A percentile compares a stretch with the other conserved stretches of the same genome.
phyloP scores from a whole-genome alignment of 768 basidiomycete species.

The Jaapia argillacea region DNA sequence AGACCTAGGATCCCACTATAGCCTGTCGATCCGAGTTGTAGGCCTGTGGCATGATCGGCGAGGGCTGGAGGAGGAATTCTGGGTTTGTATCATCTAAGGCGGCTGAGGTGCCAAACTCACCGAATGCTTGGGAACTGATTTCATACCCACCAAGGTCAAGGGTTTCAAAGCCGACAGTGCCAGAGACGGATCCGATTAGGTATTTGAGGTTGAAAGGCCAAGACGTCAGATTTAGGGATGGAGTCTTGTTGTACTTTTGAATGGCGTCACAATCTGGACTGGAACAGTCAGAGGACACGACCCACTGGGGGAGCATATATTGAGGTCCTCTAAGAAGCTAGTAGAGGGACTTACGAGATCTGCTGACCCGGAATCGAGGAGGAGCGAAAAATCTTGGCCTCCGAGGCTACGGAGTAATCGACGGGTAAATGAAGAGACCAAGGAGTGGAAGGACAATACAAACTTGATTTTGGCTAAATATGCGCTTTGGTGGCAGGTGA shows the following conservation, averaged over 20 bases:
- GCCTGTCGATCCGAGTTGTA: slow-evolving; percentile 33
- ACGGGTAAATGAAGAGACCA: background rate
- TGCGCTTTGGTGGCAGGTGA: too few species aligned
- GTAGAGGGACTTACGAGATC: slow-evolving; percentile 31
- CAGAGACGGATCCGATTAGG: slow-evolving; percentile 38
- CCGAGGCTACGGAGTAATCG: slow-evolving; percentile 24
- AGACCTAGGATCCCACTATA: slow-evolving; percentile 51
- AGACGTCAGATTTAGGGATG: slow-evolving; percentile 21
- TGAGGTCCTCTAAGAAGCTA: slow-evolving; percentile 1
- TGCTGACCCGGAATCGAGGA: slow-evolving; percentile 49
- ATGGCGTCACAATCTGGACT: slow-evolving; percentile 35
- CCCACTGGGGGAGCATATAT: slow-evolving; percentile 22
- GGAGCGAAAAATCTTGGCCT: slow-evolving; percentile 31
- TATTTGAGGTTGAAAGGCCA: slow-evolving; percentile 35
- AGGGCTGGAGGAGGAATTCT: slow-evolving; percentile 21
- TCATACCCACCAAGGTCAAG: slow-evolving; percentile 34
- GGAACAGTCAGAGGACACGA: slow-evolving; percentile 35
- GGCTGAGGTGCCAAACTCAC: too few species aligned
- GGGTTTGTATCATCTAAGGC: background rate
- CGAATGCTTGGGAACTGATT: slow-evolving; percentile 38
- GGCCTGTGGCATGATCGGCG: slow-evolving; percentile 30
- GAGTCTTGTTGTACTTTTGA: slow-evolving; percentile 26
- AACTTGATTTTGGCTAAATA: slow-evolving; percentile 30
- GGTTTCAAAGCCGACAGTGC: slow-evolving; percentile 35
- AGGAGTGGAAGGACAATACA: slow-evolving; percentile 3